Base-by-base conservation (phyloP, 306 rosid species). In the Begonia peltatifolia region DNA sequence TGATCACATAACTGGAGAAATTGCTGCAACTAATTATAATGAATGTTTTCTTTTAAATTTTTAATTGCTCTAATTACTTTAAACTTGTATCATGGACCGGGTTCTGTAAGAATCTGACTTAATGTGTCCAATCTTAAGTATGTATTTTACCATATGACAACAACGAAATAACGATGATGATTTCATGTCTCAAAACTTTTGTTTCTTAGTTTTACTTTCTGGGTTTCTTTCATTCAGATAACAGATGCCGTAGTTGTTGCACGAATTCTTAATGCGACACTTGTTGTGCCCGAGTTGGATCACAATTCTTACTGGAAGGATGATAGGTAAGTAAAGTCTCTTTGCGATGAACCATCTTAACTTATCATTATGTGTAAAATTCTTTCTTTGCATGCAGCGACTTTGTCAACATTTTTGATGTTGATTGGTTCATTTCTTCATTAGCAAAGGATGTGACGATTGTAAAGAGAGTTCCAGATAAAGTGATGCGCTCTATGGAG, bases 231-330 rank as follows among this genome's bases (percentile, higher is more conserved):
- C 57, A 50, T 49, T 54, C 85, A 92, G 99, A 92, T 92, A 71
- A 92, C 96, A 41, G 99, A 92, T 77, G 99, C 99, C 10, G 99
- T 92, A 41, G 84, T 87, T 17, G 93, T 79, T 66, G 99, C 99
- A 11, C 80, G 99, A 47, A 86, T 92, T 73, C 93, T 92, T 54
- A 92, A 92, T 66, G 99, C 99, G 50, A 92, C 99, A 1, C 76
- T 92, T 30, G 96, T 92, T 66, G 78, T 92, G 50, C 99, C 99
- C 51, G 87, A 86, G 77, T 75, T 92, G 76, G 99, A 92, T 77
- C 99, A 83, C 63, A 73, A 75, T 55, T 92, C 99, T 14, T 92
- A 71, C 55, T 92, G 99, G 99, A 86, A 83, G 67, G 99, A 92
- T 62, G 87, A 79, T 61, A 92, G 99, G 99, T 86, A 63, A 54